These are phyloP conservation scores for Sporobolomyces phaffii DNA, from an alignment of 768 basidiomycete species.

Conservation along the genomic window DNA sequence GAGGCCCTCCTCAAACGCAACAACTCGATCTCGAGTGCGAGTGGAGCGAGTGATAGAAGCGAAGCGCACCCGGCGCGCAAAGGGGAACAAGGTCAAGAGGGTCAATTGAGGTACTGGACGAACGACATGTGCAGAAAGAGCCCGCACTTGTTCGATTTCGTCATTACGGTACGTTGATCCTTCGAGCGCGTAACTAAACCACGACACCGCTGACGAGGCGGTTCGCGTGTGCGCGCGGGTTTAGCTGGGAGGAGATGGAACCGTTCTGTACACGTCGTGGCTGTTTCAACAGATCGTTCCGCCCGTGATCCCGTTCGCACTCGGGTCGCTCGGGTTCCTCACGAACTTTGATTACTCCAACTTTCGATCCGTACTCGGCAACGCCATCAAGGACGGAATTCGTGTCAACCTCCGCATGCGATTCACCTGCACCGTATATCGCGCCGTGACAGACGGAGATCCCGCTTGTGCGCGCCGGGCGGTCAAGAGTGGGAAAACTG, in stretches of 20 bases:
- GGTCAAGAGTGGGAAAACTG: constrained; percentile 85
- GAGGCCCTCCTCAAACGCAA: constrained; percentile 37
- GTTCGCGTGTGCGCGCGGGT: no score
- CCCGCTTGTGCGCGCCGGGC: constrained; percentile 61
- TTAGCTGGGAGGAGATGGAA: constrained; percentile 95
- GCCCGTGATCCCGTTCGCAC: constrained; percentile 93
- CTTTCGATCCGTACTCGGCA: constrained; percentile 76
- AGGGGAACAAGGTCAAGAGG: constrained; percentile 57
- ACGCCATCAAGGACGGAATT: constrained; percentile 82
- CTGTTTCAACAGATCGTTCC: constrained; percentile 96
- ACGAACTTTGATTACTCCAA: constrained; percentile 93
- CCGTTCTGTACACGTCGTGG: constrained; percentile 98
- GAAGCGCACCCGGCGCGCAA: constrained; percentile 22
- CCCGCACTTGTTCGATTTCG: constrained; percentile 93
- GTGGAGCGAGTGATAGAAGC: constrained; percentile 32
- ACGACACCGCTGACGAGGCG: no score
- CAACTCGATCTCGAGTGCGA: constrained; percentile 40
- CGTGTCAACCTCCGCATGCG: constrained; percentile 97
- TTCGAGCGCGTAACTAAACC: background rate
- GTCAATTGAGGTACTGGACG: constrained; percentile 96
- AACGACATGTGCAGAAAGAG: constrained; percentile 86
- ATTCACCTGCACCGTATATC: constrained; percentile 97
- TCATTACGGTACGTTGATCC: constrained; percentile 68
- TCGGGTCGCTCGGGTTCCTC: constrained; percentile 94
- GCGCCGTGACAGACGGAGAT: constrained; percentile 71